Conservation (phyloP, 140 eudicot species). For the Anethum foeniculum region DNA sequence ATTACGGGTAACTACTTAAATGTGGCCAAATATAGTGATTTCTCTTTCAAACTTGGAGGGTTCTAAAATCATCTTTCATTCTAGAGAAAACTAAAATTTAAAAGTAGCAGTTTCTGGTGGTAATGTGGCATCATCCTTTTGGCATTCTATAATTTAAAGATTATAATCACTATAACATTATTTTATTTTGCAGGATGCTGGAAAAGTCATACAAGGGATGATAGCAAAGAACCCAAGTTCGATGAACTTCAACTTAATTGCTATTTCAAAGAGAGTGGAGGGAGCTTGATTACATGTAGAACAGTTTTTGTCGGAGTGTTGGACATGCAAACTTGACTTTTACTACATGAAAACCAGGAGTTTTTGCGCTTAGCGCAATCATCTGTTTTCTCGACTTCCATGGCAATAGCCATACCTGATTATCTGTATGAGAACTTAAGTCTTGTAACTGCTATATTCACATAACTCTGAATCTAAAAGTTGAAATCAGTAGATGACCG, state of each 20-base stretch:
- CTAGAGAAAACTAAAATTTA: background rate
- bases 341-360: background rate
- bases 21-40: background rate
- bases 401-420: background rate
- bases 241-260: slow-evolving; percentile 74
- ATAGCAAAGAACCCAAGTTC: slow-evolving; percentile 78
- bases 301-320: background rate
- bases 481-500: background rate
- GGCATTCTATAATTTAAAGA: background rate
- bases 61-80: background rate
- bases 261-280: slow-evolving; percentile 58
- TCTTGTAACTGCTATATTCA: background rate
- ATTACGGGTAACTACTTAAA: slow-evolving; percentile 40
- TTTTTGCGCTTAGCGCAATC: background rate
- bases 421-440: background rate
- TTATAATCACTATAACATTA: background rate
- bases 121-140: background rate
- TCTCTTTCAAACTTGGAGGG: background rate
- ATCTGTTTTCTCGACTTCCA: background rate
- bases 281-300: background rate
- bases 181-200: slow-evolving; percentile 56
- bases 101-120: background rate
- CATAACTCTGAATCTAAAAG: background rate
- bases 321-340: background rate
- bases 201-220: slow-evolving; percentile 63